Evolutionary conservation across 352 stramenopile species (phyloP).

Genomic region (Phytophthora hibernalis): DNA sequence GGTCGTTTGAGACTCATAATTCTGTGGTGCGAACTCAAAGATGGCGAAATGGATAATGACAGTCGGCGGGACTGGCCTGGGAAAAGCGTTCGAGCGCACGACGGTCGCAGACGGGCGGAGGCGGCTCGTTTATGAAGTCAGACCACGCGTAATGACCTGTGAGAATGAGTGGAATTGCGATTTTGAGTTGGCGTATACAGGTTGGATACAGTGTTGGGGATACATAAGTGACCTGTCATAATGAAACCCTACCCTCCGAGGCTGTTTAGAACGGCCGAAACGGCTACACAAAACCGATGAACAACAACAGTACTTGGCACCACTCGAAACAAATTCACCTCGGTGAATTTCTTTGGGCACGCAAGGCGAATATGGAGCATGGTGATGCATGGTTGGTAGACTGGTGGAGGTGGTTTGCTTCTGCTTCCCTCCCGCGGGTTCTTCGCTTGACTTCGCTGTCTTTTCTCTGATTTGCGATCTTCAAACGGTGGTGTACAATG

Average conservation of each 20-base stretch:
- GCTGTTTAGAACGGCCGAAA: slow-evolving; percentile 8
- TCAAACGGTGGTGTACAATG: slow-evolving; percentile 16
- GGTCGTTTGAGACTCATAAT: slow-evolving; percentile 35
- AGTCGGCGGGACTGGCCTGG: slow-evolving; percentile 9
- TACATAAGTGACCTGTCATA: slow-evolving; percentile 4
- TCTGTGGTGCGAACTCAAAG: neutral
- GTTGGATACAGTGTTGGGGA: neutral
- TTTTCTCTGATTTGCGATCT: slow-evolving; percentile 31
- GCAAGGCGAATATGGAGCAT: neutral
- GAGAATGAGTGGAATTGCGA: neutral
- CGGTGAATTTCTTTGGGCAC: neutral
- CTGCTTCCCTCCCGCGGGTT: neutral
- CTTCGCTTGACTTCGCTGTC: neutral
- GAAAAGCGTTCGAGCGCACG: slow-evolving; percentile 26
- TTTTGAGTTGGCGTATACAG: neutral
- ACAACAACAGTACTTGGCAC: neutral
- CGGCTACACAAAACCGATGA: neutral
- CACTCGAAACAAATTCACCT: slow-evolving; percentile 22
- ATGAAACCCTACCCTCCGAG: slow-evolving; percentile 4
- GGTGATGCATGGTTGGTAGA: neutral
- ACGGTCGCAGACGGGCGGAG: slow-evolving; percentile 1
- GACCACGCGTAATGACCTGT: slow-evolving; percentile 12
- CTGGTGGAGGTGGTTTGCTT: neutral
- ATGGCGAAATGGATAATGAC: slow-evolving; percentile 27
- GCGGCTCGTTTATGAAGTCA: slow-evolving; percentile 26